Conservation (phyloP, 2,329 filamentous ascomycete genomes). For the Malbranchea zuffiana region DNA sequence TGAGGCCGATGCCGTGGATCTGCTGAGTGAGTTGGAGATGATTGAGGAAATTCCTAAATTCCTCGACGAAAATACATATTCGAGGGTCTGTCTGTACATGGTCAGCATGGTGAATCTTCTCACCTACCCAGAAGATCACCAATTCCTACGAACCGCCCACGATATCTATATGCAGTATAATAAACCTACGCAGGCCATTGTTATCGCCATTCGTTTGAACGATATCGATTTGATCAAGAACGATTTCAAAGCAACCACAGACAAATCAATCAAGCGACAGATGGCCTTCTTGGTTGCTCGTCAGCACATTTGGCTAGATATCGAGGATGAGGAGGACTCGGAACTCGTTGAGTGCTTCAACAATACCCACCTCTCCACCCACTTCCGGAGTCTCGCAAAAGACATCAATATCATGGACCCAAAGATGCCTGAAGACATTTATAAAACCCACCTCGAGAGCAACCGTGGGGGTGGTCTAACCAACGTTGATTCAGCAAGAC, state of each 20-base stretch:
- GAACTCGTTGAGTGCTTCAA: conserved; percentile 73
- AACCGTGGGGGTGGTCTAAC: conserved; percentile 85
- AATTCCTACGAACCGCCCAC: conserved; percentile 86
- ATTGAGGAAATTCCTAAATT: conserved; percentile 84
- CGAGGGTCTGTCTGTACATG: conserved; percentile 92
- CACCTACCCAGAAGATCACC: conserved; percentile 94
- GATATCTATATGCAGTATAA: conserved; percentile 89
- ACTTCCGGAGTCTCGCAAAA: conserved; percentile 89
- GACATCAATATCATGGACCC: conserved; percentile 95
- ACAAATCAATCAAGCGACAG: conserved; percentile 79
- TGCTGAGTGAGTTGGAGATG: conserved; percentile 94
- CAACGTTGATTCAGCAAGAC: conserved; percentile 86
- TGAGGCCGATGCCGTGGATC: conserved; percentile 92
- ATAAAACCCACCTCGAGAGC: conserved; percentile 97
- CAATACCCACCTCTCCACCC: conserved; percentile 76
- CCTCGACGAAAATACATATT: conserved; percentile 87
- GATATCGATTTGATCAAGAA: conserved; percentile 70
- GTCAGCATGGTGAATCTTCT: conserved; percentile 97
- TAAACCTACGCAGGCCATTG: conserved; percentile 84
- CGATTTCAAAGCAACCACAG: conserved; percentile 69
- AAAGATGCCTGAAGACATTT: conserved; percentile 95
- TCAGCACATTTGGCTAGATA: conserved; percentile 74
- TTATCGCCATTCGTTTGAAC: conserved; percentile 86
- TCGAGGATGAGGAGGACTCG: conserved; percentile 53
- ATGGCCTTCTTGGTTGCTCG: conserved; percentile 85